Conservation (phyloP, 2,329 filamentous ascomycete genomes). For the Pseudocercospora eumusae region DNA sequence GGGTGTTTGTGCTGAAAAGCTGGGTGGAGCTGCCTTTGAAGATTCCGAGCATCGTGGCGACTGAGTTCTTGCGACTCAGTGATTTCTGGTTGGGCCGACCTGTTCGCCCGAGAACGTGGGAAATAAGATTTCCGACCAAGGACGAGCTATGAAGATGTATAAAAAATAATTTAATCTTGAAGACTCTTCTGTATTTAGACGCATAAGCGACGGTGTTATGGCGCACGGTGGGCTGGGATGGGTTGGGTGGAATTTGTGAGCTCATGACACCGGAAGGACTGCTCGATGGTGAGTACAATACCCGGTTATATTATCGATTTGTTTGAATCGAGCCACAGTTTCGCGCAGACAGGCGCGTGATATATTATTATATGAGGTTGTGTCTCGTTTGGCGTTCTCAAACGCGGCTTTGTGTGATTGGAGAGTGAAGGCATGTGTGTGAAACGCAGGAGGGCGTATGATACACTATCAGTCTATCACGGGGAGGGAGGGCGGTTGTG, state of each 20-base stretch:
- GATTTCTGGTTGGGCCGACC: conserved; percentile 65
- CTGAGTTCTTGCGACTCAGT: conserved; percentile 59
- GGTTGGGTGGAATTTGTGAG: background rate
- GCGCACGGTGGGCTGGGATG: conserved; percentile 7
- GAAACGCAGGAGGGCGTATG: background rate
- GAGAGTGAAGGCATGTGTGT: background rate
- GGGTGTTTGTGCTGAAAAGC: conserved; percentile 65
- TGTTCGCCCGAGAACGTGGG: conserved; percentile 59
- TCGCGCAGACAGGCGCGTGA: background rate
- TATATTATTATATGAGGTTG: no score
- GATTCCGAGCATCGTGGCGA: conserved; percentile 50
- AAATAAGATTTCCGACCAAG: conserved; percentile 47
- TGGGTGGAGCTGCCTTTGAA: conserved; percentile 59
- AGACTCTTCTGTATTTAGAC: background rate
- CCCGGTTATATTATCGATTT: background rate
- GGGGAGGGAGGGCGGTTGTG: background rate
- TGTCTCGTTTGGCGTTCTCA: background rate
- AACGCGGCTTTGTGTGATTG: background rate
- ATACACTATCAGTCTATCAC: background rate
- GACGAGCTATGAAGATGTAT: conserved; percentile 37
- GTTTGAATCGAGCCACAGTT: conserved; percentile 3
- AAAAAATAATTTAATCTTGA: conserved; percentile 5
- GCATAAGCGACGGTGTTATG: conserved; percentile 16
- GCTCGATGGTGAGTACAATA: background rate
- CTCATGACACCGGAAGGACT: no score